phyloP scores from a whole-genome alignment of 805 yeast genomes.

The Lachancea sp. region DNA sequence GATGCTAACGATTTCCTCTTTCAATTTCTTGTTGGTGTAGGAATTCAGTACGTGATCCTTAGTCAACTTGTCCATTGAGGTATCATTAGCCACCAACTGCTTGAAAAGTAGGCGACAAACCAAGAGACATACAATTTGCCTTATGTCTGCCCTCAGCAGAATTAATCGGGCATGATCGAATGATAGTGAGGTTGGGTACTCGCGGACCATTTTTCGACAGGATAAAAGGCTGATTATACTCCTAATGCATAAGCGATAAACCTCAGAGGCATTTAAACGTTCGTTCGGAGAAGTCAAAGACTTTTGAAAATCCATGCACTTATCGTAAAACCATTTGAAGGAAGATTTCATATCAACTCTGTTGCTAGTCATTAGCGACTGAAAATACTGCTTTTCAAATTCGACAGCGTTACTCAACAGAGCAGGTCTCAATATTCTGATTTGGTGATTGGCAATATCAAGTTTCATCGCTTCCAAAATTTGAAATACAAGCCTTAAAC shows the following conservation, averaged over 20 bases:
- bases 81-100: slow-evolving; percentile 46
- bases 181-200: slow-evolving; percentile 75
- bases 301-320: slow-evolving; percentile 27
- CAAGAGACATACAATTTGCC: slow-evolving; percentile 76
- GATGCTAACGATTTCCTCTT: slow-evolving; percentile 67
- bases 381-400: slow-evolving; percentile 80
- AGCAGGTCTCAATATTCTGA: slow-evolving; percentile 75
- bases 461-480: slow-evolving; percentile 90
- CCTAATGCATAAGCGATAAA: slow-evolving; percentile 39
- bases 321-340: slow-evolving; percentile 53
- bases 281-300: slow-evolving; percentile 11
- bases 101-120: slow-evolving; percentile 67
- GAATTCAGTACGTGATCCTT: slow-evolving; percentile 33
- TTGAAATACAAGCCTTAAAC: slow-evolving; percentile 68
- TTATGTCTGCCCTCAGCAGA: slow-evolving; percentile 73
- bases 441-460: slow-evolving; percentile 93
- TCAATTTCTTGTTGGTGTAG: slow-evolving; percentile 43
- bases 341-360: slow-evolving; percentile 57
- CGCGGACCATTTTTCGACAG: slow-evolving; percentile 73
- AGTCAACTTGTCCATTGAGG: slow-evolving; percentile 28
- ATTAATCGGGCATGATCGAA: slow-evolving; percentile 80
- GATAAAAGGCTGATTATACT: slow-evolving; percentile 60
- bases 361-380: slow-evolving; percentile 37
- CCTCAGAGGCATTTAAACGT: slow-evolving; percentile 20
- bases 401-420: slow-evolving; percentile 81